phyloP scores from a whole-genome alignment of 2,329 filamentous ascomycete species.

The Apiospora aurea region DNA sequence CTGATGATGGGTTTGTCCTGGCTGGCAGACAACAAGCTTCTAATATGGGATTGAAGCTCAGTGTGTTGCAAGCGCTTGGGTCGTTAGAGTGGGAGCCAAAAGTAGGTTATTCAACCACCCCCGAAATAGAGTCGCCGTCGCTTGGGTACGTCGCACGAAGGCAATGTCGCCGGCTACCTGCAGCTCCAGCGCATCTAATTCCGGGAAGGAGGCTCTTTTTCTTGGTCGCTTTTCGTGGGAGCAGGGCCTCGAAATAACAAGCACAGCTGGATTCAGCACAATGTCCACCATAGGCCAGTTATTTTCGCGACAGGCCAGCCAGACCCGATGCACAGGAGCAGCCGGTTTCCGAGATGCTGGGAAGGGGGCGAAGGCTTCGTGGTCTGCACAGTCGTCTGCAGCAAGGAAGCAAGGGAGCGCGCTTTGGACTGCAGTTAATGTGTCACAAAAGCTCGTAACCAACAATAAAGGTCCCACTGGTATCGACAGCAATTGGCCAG shows the following conservation, averaged over 20 bases:
- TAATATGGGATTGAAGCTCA: conserved; percentile 1
- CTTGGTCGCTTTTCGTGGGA: neutral
- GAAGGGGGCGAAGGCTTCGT: conserved; percentile 5
- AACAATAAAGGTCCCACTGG: conserved; percentile 15
- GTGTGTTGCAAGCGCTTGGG: conserved; percentile 5
- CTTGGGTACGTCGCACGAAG: conserved; percentile 22
- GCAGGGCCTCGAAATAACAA: neutral
- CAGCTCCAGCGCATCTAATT: conserved; percentile 28
- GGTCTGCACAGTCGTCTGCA: conserved; percentile 12
- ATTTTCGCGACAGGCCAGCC: neutral
- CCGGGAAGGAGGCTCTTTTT: neutral
- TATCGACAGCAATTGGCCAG: conserved; percentile 17
- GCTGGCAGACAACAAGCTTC: neutral
- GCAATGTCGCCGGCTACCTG: conserved; percentile 34
- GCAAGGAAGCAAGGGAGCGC: conserved; percentile 10
- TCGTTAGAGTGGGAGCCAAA: neutral
- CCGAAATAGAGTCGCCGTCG: conserved; percentile 4
- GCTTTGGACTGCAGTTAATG: neutral
- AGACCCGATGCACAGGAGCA: neutral
- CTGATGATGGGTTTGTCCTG: neutral
- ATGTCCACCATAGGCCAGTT: neutral
- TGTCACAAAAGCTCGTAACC: conserved; percentile 20
- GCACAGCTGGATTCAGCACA: neutral
- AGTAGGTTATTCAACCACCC: neutral
- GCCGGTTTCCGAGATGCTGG: neutral